A percentile compares a stretch with the other conserved stretches of the same genome.
Conservation (phyloP, 495 filamentous ascomycete genomes). For the Aspergillus bridgeri region DNA sequence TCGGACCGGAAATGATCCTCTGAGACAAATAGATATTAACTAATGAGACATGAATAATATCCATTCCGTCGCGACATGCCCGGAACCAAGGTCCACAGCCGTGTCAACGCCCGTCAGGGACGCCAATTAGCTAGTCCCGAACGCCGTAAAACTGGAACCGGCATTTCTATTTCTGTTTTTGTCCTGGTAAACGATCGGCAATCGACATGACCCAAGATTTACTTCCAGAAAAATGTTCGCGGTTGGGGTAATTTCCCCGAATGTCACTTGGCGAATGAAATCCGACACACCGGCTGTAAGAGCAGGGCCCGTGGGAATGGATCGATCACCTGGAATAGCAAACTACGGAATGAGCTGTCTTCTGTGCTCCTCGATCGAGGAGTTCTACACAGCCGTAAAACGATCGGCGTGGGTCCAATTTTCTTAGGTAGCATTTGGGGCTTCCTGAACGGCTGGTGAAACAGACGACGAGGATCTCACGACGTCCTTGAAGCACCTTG, state of each 20-base stretch:
- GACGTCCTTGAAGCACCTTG: background rate
- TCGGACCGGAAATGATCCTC: too few relatives aligned
- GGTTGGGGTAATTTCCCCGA: too few relatives aligned
- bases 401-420: background rate
- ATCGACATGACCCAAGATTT: background rate
- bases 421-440: too few relatives aligned
- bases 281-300: background rate
- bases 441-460: background rate
- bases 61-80: background rate
- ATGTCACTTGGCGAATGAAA: background rate
- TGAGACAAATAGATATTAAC: too few relatives aligned
- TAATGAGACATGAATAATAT: background rate
- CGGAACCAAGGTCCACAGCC: background rate
- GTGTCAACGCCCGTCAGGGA: background rate
- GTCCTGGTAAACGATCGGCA: background rate
- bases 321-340: too few relatives aligned
- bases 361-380: background rate
- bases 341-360: too few relatives aligned
- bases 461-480: background rate
- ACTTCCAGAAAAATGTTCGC: too few relatives aligned
- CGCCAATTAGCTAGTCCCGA: background rate
- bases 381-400: background rate
- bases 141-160: background rate
- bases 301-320: too few relatives aligned
- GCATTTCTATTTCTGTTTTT: background rate